Conservation (phyloP, 176 grass and related monocot species). For the Secale cereale region DNA sequence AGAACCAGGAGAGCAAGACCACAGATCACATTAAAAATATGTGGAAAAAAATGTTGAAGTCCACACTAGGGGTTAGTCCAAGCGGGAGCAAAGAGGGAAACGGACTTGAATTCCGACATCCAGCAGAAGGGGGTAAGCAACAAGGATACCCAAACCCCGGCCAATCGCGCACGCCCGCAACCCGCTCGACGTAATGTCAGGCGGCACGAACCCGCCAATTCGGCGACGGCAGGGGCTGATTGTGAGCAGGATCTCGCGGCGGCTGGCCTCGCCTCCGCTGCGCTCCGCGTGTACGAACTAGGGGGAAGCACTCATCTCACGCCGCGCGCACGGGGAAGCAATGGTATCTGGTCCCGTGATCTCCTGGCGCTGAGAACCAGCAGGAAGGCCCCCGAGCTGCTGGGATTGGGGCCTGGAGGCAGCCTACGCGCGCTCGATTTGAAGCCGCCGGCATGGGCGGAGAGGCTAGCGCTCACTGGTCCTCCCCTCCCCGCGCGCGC, state of each 20-base stretch:
- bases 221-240: not conserved
- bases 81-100: not conserved
- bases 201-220: not conserved
- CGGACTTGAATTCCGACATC: not conserved
- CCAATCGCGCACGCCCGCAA: not conserved
- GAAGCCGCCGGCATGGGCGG: too few species aligned
- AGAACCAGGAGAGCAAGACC: not conserved
- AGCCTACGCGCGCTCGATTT: not conserved
- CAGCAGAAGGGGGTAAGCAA: not conserved
- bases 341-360: too few species aligned
- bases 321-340: too few species aligned
- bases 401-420: too few species aligned
- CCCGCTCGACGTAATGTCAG: constrained; percentile 12
- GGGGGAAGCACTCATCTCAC: too few species aligned
- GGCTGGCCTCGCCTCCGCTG: too few species aligned
- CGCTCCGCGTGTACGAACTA: too few species aligned
- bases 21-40: not conserved
- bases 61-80: not conserved
- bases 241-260: too few species aligned
- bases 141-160: not conserved
- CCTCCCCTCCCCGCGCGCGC: too few species aligned
- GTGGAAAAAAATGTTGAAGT: not conserved
- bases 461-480: too few species aligned
- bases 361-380: too few species aligned
- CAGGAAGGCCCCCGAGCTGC: too few species aligned